Conservation (phyloP, 495 filamentous ascomycete genomes). For the Aspergillus asperescens region DNA sequence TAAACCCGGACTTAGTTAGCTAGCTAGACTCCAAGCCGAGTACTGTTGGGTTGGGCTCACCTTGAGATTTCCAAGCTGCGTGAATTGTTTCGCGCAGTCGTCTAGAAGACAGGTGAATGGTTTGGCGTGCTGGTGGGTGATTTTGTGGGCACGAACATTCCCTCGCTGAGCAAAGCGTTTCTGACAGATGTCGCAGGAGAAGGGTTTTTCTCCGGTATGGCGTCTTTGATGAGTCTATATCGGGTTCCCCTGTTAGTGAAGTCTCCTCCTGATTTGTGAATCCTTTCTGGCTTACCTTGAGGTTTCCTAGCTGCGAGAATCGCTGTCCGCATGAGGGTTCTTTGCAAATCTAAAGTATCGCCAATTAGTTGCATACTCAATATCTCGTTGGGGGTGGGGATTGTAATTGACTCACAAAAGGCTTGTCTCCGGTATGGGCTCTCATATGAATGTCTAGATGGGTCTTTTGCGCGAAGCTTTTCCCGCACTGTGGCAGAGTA, state of each 20-base stretch:
- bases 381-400: no score
- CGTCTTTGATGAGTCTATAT: constrained; percentile 73
- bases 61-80: constrained; percentile 85
- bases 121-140: constrained; percentile 71
- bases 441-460: constrained; percentile 88
- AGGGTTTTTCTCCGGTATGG: constrained; percentile 85
- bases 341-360: constrained; percentile 62
- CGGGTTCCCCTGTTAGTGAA: not conserved
- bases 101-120: constrained; percentile 78
- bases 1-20: constrained; percentile 4
- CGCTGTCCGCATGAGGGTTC: constrained; percentile 69
- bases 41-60: constrained; percentile 32
- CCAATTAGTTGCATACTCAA: no score
- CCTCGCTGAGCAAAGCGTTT: constrained; percentile 80
- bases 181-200: constrained; percentile 73
- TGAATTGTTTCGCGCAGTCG: constrained; percentile 78
- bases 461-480: constrained; percentile 86
- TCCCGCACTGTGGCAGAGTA: constrained; percentile 67
- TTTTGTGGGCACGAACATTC: constrained; percentile 82
- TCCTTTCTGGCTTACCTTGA: constrained; percentile 55
- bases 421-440: constrained; percentile 85
- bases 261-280: not conserved
- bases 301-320: constrained; percentile 84
- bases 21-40: constrained; percentile 2
- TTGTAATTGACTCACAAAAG: constrained; percentile 78